phyloP scores from a whole-genome alignment of 108 stramenopile species.

The Cyclotella sp. region DNA sequence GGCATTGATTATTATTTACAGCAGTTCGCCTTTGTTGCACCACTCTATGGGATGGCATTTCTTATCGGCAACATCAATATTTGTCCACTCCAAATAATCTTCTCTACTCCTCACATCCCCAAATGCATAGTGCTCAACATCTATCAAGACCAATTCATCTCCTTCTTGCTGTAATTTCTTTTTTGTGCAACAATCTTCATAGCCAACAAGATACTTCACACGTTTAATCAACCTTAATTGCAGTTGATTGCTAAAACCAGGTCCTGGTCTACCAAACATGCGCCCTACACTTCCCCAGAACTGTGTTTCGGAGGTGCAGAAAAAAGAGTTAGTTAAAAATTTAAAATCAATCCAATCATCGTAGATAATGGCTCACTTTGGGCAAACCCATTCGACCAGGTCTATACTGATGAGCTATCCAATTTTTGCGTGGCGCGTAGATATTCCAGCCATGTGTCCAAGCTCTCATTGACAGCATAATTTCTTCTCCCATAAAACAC shows the following conservation, averaged over 20 bases:
- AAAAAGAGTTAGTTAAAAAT: background rate
- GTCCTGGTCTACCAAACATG: conserved; percentile 67
- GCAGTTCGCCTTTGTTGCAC: conserved; percentile 61
- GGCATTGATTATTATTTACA: conserved; percentile 14
- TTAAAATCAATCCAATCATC: background rate
- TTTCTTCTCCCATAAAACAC: conserved; percentile 99
- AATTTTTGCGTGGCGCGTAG: conserved; percentile 89
- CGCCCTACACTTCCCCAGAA: conserved; percentile 95
- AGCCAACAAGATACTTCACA: conserved; percentile 77
- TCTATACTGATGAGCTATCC: conserved; percentile 93
- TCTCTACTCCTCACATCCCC: conserved; percentile 65
- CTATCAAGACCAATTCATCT: conserved; percentile 55
- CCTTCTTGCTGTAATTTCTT: conserved; percentile 58
- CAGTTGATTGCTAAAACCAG: conserved; percentile 55
- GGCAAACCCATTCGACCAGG: conserved; percentile 85
- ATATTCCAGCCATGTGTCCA: conserved; percentile 96
- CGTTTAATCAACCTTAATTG: conserved; percentile 60
- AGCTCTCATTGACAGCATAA: conserved; percentile 79
- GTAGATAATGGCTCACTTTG: conserved; percentile 44
- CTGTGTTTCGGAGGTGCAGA: background rate
- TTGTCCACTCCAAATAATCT: conserved; percentile 67
- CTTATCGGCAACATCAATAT: conserved; percentile 64
- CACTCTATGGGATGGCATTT: conserved; percentile 58
- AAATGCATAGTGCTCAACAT: conserved; percentile 68
- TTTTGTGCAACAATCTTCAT: conserved; percentile 58